A percentile compares a stretch with the other conserved stretches of the same genome.
Evolutionary conservation across 305 asterid genomes (phyloP).

Genomic region (Fraxinus greggii): DNA sequence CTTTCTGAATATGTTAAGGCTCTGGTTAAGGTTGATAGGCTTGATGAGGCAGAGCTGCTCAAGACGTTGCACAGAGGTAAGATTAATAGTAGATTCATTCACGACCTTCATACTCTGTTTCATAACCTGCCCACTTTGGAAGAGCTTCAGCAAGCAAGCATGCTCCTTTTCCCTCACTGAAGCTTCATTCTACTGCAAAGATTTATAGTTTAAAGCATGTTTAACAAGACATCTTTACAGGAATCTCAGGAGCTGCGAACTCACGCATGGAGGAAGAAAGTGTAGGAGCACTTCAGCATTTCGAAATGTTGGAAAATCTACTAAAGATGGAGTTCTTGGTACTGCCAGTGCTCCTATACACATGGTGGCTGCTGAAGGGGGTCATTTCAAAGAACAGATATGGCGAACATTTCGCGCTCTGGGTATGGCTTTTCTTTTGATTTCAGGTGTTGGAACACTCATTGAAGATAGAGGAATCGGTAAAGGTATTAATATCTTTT

Average conservation of each 20-base stretch:
- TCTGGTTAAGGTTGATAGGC: slow-evolving; percentile 83
- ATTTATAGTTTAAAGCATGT: neutral
- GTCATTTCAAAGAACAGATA: slow-evolving; percentile 80
- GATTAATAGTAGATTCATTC: slow-evolving; percentile 11
- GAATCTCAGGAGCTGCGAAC: slow-evolving; percentile 42
- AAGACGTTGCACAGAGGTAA: slow-evolving; percentile 75
- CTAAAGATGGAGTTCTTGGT: slow-evolving; percentile 69
- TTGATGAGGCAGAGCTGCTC: slow-evolving; percentile 75
- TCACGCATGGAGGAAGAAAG: slow-evolving; percentile 57
- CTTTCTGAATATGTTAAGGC: slow-evolving; percentile 92
- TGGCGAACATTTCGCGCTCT: slow-evolving; percentile 92
- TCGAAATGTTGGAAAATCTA: slow-evolving; percentile 55
- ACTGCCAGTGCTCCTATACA: slow-evolving; percentile 85
- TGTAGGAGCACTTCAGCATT: slow-evolving; percentile 66
- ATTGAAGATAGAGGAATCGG: slow-evolving; percentile 93
- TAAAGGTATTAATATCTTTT: slow-evolving; percentile 56
- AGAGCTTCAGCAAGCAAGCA: neutral
- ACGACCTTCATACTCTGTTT: neutral
- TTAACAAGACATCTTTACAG: slow-evolving; percentile 31
- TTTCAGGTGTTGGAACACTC: slow-evolving; percentile 87
- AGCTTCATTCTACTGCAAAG: neutral
- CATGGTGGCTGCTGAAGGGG: slow-evolving; percentile 93
- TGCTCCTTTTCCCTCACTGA: neutral
- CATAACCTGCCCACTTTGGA: neutral
- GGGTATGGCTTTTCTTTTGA: slow-evolving; percentile 76